Conservation (phyloP, 441 rosid species). For the Flueggea neowawraea region DNA sequence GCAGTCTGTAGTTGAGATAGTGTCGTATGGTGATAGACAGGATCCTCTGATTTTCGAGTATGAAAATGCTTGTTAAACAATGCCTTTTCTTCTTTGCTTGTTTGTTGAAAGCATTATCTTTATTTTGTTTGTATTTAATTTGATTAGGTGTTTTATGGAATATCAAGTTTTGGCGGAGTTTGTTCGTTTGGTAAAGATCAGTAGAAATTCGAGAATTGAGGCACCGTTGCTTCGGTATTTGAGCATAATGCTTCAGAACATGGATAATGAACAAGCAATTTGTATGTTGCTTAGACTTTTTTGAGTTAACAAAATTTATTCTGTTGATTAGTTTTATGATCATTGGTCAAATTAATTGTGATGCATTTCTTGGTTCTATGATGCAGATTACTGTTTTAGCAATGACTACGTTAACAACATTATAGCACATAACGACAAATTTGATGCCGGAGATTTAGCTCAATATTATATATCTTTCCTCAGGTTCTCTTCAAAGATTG, state of each 20-base stretch:
- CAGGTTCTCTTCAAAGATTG: conserved; percentile 34
- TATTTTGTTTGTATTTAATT: not conserved
- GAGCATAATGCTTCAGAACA: conserved; percentile 76
- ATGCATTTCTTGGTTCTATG: conserved; percentile 7
- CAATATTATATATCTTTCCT: conserved; percentile 62
- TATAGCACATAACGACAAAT: conserved; percentile 44
- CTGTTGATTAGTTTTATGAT: not conserved
- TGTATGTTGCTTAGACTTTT: conserved; percentile 35
- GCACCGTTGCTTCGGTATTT: conserved; percentile 65
- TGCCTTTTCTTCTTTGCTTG: not conserved
- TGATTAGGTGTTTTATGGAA: conserved; percentile 64
- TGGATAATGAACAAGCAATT: conserved; percentile 59
- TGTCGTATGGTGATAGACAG: conserved; percentile 67
- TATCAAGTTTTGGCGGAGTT: conserved; percentile 69
- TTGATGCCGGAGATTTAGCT: conserved; percentile 59
- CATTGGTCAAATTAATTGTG: not conserved
- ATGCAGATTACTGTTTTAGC: conserved; percentile 73
- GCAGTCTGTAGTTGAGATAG: conserved; percentile 67
- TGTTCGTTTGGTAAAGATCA: conserved; percentile 50
- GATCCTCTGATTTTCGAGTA: conserved; percentile 71
- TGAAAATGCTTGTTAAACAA: conserved; percentile 2
- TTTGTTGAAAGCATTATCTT: not conserved
- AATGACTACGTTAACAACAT: conserved; percentile 67
- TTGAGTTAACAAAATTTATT: not conserved
- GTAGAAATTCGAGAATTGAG: conserved; percentile 49